phyloP scores from a whole-genome alignment of 2,329 filamentous ascomycete species.

The Ceratocystis albifundus region DNA sequence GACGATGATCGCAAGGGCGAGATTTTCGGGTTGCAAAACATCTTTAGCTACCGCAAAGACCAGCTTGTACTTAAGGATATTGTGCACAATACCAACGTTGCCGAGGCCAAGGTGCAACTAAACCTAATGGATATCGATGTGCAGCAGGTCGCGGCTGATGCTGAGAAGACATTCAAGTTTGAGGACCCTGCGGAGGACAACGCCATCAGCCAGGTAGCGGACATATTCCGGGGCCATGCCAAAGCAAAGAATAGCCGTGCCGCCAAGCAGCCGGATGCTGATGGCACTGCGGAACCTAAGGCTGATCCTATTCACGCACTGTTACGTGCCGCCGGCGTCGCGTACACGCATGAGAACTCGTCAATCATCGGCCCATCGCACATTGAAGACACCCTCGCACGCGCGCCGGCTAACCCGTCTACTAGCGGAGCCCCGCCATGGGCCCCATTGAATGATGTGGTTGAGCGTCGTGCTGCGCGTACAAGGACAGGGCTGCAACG shows the following conservation, averaged over 20 bases:
- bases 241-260: background rate
- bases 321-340: slow-evolving; percentile 72
- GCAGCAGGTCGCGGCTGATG: slow-evolving; percentile 46
- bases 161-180: slow-evolving; percentile 39
- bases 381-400: slow-evolving; percentile 75
- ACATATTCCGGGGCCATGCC: background rate
- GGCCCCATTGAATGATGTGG: slow-evolving; percentile 24
- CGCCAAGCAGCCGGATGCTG: slow-evolving; percentile 25
- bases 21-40: slow-evolving; percentile 79
- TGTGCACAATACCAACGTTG: slow-evolving; percentile 95
- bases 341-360: slow-evolving; percentile 93
- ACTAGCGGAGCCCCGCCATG: slow-evolving; percentile 34
- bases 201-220: slow-evolving; percentile 26
- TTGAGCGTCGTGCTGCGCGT: slow-evolving; percentile 26
- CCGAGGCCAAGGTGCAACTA: slow-evolving; percentile 79
- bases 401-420: slow-evolving; percentile 51
- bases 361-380: slow-evolving; percentile 89
- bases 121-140: slow-evolving; percentile 66
- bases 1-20: slow-evolving; percentile 74
- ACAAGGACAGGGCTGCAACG: slow-evolving; percentile 25
- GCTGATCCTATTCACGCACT: slow-evolving; percentile 81
- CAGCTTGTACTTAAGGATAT: slow-evolving; percentile 83
- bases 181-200: slow-evolving; percentile 38
- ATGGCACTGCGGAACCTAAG: slow-evolving; percentile 36
- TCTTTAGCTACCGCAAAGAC: slow-evolving; percentile 71